phyloP scores from a whole-genome alignment of 306 rosid species.

The Prunus campanulata region DNA sequence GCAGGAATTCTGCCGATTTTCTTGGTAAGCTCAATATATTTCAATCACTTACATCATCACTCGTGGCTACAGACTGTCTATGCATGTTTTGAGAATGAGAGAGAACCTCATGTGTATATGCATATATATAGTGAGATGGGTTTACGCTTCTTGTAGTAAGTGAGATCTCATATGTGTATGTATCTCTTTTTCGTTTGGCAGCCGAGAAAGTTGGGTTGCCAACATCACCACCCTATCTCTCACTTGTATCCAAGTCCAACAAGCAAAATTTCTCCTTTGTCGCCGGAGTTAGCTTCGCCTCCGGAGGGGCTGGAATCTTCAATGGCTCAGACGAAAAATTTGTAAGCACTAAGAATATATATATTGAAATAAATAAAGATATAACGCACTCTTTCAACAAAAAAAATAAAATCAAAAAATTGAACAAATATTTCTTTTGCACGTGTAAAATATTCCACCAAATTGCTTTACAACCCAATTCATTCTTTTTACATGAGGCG shows the following conservation, averaged over 20 bases:
- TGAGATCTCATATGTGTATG: too few species aligned
- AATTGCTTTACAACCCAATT: neutral
- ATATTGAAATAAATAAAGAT: too few species aligned
- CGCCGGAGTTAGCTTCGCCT: constrained; percentile 79
- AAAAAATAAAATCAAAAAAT: neutral
- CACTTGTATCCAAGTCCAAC: constrained; percentile 36
- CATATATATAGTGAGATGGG: too few species aligned
- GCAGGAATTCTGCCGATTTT: constrained; percentile 48
- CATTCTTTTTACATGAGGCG: neutral
- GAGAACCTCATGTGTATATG: too few species aligned
- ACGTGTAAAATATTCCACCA: neutral
- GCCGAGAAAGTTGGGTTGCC: constrained; percentile 66
- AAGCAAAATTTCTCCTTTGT: constrained; percentile 26
- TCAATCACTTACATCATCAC: neutral
- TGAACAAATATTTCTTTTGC: neutral
- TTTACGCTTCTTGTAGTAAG: too few species aligned
- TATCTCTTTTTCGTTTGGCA: neutral
- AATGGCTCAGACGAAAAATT: constrained; percentile 40
- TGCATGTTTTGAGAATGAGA: neutral
- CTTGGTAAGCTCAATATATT: constrained; percentile 23
- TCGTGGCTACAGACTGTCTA: neutral
- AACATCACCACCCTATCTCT: constrained; percentile 70
- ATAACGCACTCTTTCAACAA: neutral
- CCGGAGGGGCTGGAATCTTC: constrained; percentile 88
- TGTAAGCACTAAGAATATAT: constrained; percentile 39